Evolutionary conservation across 495 filamentous ascomycete species (phyloP), one percentile per base, ranked within the genome.

Genomic region (Neurospora tetrasperma): DNA sequence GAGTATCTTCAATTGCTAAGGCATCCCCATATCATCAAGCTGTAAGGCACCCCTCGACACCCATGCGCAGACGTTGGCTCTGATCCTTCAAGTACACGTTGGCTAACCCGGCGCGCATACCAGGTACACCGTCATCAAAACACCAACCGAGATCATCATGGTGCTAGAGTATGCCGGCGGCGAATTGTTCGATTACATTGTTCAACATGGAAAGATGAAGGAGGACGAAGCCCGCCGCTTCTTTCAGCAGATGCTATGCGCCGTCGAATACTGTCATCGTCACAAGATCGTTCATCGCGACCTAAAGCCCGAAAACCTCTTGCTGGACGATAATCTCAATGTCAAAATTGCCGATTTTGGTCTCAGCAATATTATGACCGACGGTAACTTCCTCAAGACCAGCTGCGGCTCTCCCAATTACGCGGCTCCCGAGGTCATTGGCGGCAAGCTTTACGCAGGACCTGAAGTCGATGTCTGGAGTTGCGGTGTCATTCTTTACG

Each of bases 321-420:
- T 99, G 62, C 89, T 99, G 74, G 96, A 99, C 82, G 90, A 93
- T 73, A 87, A 94, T 69, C 90, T 97, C 78, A 97, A 98, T 78
- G 96, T 99, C 77, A 99, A 99, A 85, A 98, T 99, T 81, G 96
- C 96, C 70, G 96, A 99, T 84, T 99, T 99, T 76, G 96, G 96
- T 71, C 84, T 99, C 70, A 98, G 95, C 84, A 99, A 99, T 78
- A 98, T 99, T 82, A 98, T 99, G 95, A 98, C 96, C 10, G 96
- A 99, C 77, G 96, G 96, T 10, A 99, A 98, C 79, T 99, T 99
- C 81, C 88, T 99, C 76, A 98, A 97, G 83, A 99, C 96, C 0
- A 97, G 94, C 83, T 99, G 96, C 80, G 96, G 96, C 71, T 97
- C 94, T 76, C 96, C 96, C 20, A 99, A 99, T 81, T 99, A 99